These are phyloP conservation scores for Lepidium campestre DNA, from an alignment of 441 rosid species.

Conservation along the genomic window DNA sequence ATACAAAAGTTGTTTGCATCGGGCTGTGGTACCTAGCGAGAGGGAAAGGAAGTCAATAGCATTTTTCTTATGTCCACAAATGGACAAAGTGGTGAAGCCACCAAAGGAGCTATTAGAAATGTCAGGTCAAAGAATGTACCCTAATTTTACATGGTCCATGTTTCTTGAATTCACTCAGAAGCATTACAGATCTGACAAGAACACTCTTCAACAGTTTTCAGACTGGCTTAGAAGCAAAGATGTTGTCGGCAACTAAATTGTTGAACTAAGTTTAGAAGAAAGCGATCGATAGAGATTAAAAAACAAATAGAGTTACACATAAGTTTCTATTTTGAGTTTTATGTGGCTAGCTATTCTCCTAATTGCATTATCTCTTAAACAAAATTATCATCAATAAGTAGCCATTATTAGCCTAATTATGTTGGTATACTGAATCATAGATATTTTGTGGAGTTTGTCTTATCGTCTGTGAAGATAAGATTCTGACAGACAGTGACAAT, in stretches of 20 bases:
- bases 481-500: not conserved
- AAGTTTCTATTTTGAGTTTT: not conserved
- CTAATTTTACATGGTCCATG: conserved; percentile 45
- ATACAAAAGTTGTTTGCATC: conserved; percentile 59
- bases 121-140: conserved; percentile 34
- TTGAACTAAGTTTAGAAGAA: not conserved
- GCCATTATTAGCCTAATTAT: too few relatives aligned
- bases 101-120: conserved; percentile 25
- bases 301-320: too few relatives aligned
- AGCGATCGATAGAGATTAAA: not conserved
- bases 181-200: conserved; percentile 43
- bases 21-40: conserved; percentile 46
- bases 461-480: not conserved
- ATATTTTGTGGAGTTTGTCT: not conserved
- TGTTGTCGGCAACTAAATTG: not conserved
- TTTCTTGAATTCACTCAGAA: conserved; percentile 47
- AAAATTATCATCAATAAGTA: not conserved
- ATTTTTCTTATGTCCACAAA: conserved; percentile 43
- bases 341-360: not conserved
- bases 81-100: conserved; percentile 41
- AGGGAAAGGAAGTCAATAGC: conserved; percentile 42
- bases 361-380: not conserved
- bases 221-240: conserved; percentile 31
- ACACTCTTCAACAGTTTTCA: conserved; percentile 45
- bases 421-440: not conserved